phyloP scores from a whole-genome alignment of 1,139 yeast genomes.

The Blastobotrys buckinghamii region DNA sequence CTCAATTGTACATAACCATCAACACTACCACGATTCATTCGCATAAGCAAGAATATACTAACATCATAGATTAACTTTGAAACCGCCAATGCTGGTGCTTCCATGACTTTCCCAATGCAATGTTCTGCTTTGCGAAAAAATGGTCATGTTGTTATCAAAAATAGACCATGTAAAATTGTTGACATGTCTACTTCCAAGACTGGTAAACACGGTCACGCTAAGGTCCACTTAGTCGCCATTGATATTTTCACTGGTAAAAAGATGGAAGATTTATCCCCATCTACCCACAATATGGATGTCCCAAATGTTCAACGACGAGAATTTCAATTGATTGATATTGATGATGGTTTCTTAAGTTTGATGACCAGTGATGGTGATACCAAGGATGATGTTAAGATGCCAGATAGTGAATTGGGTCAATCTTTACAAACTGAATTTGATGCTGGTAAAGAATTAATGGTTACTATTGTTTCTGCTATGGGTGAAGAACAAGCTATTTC shows the following conservation, averaged over 20 bases:
- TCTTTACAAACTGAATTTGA: conserved; percentile 87
- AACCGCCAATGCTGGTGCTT: conserved; percentile 99
- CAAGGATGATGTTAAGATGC: conserved; percentile 98
- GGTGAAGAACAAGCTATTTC: conserved; percentile 99
- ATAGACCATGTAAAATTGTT: conserved; percentile 99
- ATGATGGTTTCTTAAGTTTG: conserved; percentile 95
- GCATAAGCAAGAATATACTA: background rate
- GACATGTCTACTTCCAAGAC: conserved; percentile 99
- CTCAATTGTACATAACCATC: no score
- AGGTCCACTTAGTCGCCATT: conserved; percentile 98
- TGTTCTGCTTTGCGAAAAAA: conserved; percentile 99
- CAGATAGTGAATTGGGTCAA: conserved; percentile 97
- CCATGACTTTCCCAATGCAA: conserved; percentile 98
- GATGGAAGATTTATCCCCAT: conserved; percentile 99
- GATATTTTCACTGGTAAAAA: conserved; percentile 99
- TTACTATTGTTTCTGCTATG: conserved; percentile 96
- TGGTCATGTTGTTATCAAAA: conserved; percentile 98
- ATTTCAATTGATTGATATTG: conserved; percentile 95
- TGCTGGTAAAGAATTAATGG: conserved; percentile 94
- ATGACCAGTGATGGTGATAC: conserved; percentile 97
- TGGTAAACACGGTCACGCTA: conserved; percentile 99
- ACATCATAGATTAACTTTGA: conserved; percentile 74
- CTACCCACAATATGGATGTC: conserved; percentile 99
- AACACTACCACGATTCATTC: no score
- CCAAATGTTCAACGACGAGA: conserved; percentile 95